phyloP scores from a whole-genome alignment of 768 basidiomycete genomes.

The Trametes cubensis region DNA sequence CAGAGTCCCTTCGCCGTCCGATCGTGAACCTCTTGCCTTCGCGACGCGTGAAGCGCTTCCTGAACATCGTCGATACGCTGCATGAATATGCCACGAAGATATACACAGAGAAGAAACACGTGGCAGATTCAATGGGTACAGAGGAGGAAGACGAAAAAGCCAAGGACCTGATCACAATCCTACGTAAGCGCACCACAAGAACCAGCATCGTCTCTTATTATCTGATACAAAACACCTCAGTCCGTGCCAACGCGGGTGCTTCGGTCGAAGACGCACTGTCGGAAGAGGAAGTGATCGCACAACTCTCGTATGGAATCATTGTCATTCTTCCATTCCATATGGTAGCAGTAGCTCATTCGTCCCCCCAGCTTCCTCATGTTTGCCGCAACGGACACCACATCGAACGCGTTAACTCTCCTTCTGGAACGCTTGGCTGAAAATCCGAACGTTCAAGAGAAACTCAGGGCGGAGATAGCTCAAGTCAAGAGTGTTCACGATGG shows the following conservation, averaged over 20 bases:
- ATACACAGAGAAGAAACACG: too few relatives aligned
- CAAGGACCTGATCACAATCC: background rate
- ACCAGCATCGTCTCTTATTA: too few relatives aligned
- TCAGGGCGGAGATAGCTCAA: too few relatives aligned
- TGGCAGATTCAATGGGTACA: slow-evolving; percentile 22
- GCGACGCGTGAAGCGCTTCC: slow-evolving; percentile 35
- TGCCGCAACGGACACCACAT: too few relatives aligned
- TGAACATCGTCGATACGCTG: slow-evolving; percentile 42
- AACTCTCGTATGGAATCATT: slow-evolving; percentile 17
- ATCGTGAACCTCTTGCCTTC: slow-evolving; percentile 40
- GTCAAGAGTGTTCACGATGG: too few relatives aligned
- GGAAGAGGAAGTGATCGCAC: slow-evolving; percentile 20
- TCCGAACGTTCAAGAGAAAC: too few relatives aligned
- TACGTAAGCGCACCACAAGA: too few relatives aligned
- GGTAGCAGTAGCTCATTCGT: background rate
- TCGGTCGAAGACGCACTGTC: slow-evolving; percentile 10
- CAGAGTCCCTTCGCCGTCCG: slow-evolving; percentile 36
- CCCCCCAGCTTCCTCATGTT: slow-evolving; percentile 11
- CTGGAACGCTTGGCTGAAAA: too few relatives aligned
- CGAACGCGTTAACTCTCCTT: too few relatives aligned
- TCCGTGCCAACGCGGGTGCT: slow-evolving; percentile 13
- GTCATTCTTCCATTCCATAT: background rate
- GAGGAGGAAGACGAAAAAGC: background rate
- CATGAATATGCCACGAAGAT: too few relatives aligned
- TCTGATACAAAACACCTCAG: too few relatives aligned